Evolutionary conservation across 2,329 filamentous ascomycete species (phyloP).

Genomic region (Beauveria sp.): DNA sequence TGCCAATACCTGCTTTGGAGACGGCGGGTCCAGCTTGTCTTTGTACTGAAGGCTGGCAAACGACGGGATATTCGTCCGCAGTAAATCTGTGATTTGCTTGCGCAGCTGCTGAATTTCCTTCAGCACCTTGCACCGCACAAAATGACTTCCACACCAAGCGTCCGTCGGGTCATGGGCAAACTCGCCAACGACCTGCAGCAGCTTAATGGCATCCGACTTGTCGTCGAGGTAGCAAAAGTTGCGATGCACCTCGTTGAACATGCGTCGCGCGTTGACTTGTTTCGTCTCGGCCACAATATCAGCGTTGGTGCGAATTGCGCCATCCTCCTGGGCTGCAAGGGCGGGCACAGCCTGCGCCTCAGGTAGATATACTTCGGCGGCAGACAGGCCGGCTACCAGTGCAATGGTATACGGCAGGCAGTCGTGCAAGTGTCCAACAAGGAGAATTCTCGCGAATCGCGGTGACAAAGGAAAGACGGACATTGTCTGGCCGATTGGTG

Average conservation of each 20-base stretch:
- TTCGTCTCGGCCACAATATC: conserved; percentile 66
- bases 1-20: conserved; percentile 63
- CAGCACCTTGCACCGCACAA: conserved; percentile 80
- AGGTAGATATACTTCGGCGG: conserved; percentile 78
- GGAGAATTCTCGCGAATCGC: conserved; percentile 83
- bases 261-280: conserved; percentile 53
- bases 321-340: conserved; percentile 37
- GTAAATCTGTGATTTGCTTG: conserved; percentile 72
- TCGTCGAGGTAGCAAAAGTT: conserved; percentile 77
- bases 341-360: conserved; percentile 67
- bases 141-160: conserved; percentile 72
- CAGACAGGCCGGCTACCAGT: conserved; percentile 79
- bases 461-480: conserved; percentile 86
- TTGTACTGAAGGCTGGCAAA: conserved; percentile 50
- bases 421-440: conserved; percentile 74
- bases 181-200: conserved; percentile 80
- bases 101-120: conserved; percentile 80
- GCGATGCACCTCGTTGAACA: conserved; percentile 64
- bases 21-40: conserved; percentile 51
- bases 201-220: conserved; percentile 80
- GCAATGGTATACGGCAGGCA: conserved; percentile 83
- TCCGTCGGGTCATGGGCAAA: conserved; percentile 70
- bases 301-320: conserved; percentile 51
- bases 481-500: conserved; percentile 70
- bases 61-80: conserved; percentile 64